Conservation (phyloP, 179 eudicot genomes). For the Silene coronaria region DNA sequence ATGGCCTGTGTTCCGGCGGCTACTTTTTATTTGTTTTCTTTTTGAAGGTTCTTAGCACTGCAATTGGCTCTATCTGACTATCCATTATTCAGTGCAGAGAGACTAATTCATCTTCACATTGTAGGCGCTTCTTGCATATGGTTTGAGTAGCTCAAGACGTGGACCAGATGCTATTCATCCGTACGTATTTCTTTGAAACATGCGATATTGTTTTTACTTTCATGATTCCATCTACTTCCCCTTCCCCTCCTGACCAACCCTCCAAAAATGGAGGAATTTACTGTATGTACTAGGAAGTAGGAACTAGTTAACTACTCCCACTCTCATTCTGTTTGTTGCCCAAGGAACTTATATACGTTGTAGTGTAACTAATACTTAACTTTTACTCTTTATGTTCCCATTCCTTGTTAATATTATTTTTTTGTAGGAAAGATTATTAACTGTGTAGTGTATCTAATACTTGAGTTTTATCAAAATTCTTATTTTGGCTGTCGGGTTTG, state of each 20-base stretch:
- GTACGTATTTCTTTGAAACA: slow-evolving; percentile 41
- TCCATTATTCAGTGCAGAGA: slow-evolving; percentile 27
- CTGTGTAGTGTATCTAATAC: background rate
- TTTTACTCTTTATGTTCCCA: background rate
- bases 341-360: background rate
- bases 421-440: too few relatives aligned
- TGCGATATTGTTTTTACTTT: background rate
- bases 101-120: slow-evolving; percentile 41
- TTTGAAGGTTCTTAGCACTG: background rate
- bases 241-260: background rate
- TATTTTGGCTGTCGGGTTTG: background rate
- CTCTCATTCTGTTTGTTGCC: background rate
- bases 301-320: background rate
- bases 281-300: background rate
- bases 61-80: slow-evolving; percentile 14
- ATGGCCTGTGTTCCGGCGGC: slow-evolving; percentile 10
- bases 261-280: background rate
- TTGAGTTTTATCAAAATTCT: background rate
- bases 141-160: slow-evolving; percentile 92
- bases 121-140: slow-evolving; percentile 98
- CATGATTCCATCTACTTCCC: background rate
- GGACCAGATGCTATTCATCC: slow-evolving; percentile 99
- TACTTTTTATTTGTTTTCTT: background rate
- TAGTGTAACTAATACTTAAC: too few relatives aligned
- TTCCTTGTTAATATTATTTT: background rate